A percentile compares a stretch with the other conserved stretches of the same genome.
These are phyloP conservation scores for Kurtzmaniella cleridarum DNA, from an alignment of 805 yeast genomes.

Conservation along the genomic window DNA sequence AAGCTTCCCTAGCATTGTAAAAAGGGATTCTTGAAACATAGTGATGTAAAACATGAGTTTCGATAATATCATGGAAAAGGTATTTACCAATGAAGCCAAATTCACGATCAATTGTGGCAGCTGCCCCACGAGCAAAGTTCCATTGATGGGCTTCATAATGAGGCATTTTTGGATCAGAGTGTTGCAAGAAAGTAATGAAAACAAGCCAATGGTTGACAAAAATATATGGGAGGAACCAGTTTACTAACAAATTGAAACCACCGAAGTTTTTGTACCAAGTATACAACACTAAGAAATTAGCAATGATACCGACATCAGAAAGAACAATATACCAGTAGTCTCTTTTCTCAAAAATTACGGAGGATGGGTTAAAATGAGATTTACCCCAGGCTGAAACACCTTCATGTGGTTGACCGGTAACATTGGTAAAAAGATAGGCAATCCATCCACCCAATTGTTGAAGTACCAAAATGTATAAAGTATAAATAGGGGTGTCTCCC, in stretches of 20 bases:
- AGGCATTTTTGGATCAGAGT: slow-evolving; percentile 73
- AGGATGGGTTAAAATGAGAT: slow-evolving; percentile 67
- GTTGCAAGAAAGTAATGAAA: slow-evolving; percentile 80
- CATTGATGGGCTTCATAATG: slow-evolving; percentile 73
- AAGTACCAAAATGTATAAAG: slow-evolving; percentile 48
- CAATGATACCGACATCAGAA: slow-evolving; percentile 66
- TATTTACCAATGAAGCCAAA: slow-evolving; percentile 75
- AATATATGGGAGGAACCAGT: slow-evolving; percentile 73
- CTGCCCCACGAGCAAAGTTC: slow-evolving; percentile 88
- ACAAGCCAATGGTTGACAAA: slow-evolving; percentile 90
- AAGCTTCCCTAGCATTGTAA: slow-evolving; percentile 78
- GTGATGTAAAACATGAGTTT: slow-evolving; percentile 87
- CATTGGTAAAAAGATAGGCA: slow-evolving; percentile 60
- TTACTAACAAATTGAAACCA: slow-evolving; percentile 52
- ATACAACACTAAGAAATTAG: slow-evolving; percentile 49
- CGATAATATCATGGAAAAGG: slow-evolving; percentile 84
- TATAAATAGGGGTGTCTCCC: slow-evolving; percentile 70
- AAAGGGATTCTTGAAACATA: slow-evolving; percentile 80
- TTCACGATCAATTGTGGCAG: slow-evolving; percentile 81
- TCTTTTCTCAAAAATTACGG: slow-evolving; percentile 69
- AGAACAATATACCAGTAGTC: slow-evolving; percentile 69
- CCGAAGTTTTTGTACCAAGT: slow-evolving; percentile 61
- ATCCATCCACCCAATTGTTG: slow-evolving; percentile 83
- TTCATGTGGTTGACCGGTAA: slow-evolving; percentile 66
- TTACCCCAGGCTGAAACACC: slow-evolving; percentile 40